Base-by-base conservation (phyloP, 495 filamentous ascomycete species). In the Penicillium arizonense region DNA sequence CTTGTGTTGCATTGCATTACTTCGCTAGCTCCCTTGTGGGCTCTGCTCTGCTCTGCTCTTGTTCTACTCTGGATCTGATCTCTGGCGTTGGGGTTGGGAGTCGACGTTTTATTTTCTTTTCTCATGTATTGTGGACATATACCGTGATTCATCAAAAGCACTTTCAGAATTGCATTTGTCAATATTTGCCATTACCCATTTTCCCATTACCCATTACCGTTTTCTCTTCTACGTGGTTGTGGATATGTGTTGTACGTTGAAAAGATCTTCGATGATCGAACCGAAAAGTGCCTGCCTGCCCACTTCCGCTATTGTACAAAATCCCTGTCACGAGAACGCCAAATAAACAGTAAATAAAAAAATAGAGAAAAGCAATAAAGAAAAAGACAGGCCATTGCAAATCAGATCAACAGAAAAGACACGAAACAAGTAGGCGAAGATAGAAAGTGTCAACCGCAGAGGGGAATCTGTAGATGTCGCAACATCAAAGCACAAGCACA, bases 11-110 rank as follows among this genome's bases (percentile, higher is more conserved):
- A 58, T 54, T 61, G 52, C 35, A 50, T 55, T 53, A 46, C 40
- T 24, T 44, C 2, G 28, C 28, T 30, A 9, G 7, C 7, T 30
- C 28, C 26, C 7, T n/a, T 26, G 21, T 33, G 39, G 28, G 30
- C 30, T 39, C 5, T 33, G 38, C 28, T 0, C 6, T 30, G 38
- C 37, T 43, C 24, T 50, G 50, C 34, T 51, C 48, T 56, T 43
- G 28, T 30, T 30, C 28, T 30, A 30, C 28, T 30, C 28, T 30
- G 28, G 28, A 30, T 30, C 28, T 30, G 28, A 30, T 30, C 28
- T 57, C 57, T 47, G 62, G 62, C 62, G 62, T 65, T 65, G 54
- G 62, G 57, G 62, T 47, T 62, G 57, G 62, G 62, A 63, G 59
- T 65, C 56, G 52, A 50, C 45, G 49, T 48, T 49, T 28, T 44